phyloP scores from a whole-genome alignment of 2,329 filamentous ascomycete species.

The Penicillium psychrosexuale region DNA sequence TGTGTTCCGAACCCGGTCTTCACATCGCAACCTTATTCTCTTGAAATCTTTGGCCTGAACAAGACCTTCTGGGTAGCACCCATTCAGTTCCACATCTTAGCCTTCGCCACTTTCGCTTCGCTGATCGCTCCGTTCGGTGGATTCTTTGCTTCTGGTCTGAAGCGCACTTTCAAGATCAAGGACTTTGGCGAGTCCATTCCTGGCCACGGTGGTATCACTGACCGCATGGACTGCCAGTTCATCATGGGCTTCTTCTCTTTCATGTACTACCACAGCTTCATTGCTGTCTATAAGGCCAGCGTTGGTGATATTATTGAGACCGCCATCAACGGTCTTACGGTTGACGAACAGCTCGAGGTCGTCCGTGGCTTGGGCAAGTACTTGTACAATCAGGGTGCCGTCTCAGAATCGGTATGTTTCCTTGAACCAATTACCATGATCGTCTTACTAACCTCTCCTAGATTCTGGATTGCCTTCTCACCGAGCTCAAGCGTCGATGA shows the following conservation, averaged over 20 bases:
- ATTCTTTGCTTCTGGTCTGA: constrained; percentile 96
- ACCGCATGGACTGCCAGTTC: constrained; percentile 99
- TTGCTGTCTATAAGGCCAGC: constrained; percentile 79
- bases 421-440: not conserved
- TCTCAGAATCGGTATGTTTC: constrained; percentile 52
- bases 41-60: constrained; percentile 69
- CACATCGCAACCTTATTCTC: constrained; percentile 68
- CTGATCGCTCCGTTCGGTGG: constrained; percentile 96
- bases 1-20: constrained; percentile 93
- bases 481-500: constrained; percentile 36
- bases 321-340: constrained; percentile 81
- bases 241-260: constrained; percentile 99
- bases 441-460: constrained; percentile 22
- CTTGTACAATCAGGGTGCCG: constrained; percentile 60
- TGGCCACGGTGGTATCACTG: constrained; percentile 95
- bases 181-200: constrained; percentile 98
- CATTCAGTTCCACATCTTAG: constrained; percentile 88
- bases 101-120: constrained; percentile 89
- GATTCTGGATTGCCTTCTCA: constrained; percentile 38
- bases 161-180: constrained; percentile 99
- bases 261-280: constrained; percentile 98
- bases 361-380: constrained; percentile 62
- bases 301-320: constrained; percentile 86
- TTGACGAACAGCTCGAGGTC: constrained; percentile 85
- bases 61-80: constrained; percentile 74